Conservation (phyloP, 805 yeast species). For the Ogataea trehaloabstinens region DNA sequence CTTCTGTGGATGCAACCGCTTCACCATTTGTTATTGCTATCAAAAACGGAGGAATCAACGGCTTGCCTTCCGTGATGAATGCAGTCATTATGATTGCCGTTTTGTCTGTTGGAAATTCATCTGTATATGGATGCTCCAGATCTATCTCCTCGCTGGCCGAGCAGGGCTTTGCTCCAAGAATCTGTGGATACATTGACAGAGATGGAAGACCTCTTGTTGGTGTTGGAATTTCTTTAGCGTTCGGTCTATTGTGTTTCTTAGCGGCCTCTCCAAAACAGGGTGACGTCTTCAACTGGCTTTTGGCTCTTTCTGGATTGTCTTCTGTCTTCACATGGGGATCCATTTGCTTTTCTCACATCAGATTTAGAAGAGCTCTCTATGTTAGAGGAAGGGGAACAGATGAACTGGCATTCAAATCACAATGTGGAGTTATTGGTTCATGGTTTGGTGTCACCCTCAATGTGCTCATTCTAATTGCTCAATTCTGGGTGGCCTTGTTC, state of each 20-base stretch:
- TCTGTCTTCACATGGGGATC: slow-evolving; percentile 82
- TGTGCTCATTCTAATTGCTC: slow-evolving; percentile 62
- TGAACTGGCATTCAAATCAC: slow-evolving; percentile 67
- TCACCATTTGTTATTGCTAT: slow-evolving; percentile 80
- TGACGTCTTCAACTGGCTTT: slow-evolving; percentile 68
- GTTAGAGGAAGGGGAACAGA: slow-evolving; percentile 66
- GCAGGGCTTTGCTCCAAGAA: slow-evolving; percentile 65
- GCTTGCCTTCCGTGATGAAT: slow-evolving; percentile 70
- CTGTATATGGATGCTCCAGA: slow-evolving; percentile 73
- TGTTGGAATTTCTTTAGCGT: slow-evolving; percentile 47
- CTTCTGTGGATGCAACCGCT: slow-evolving; percentile 53
- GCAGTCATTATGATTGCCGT: slow-evolving; percentile 73
- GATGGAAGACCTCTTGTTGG: slow-evolving; percentile 78
- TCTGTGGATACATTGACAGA: slow-evolving; percentile 68
- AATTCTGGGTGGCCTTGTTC: slow-evolving; percentile 79
- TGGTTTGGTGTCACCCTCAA: slow-evolving; percentile 57
- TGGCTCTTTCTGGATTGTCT: slow-evolving; percentile 74
- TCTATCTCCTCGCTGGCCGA: slow-evolving; percentile 65
- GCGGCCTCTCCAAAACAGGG: slow-evolving; percentile 58
- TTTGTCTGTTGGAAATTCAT: slow-evolving; percentile 73
- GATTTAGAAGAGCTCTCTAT: slow-evolving; percentile 66
- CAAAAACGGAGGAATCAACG: slow-evolving; percentile 56
- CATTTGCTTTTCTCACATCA: slow-evolving; percentile 62
- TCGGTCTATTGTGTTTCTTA: slow-evolving; percentile 61
- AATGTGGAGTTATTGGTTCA: slow-evolving; percentile 69